Conservation (phyloP, 495 filamentous ascomycete genomes). For the Cenococcum geophilum region DNA sequence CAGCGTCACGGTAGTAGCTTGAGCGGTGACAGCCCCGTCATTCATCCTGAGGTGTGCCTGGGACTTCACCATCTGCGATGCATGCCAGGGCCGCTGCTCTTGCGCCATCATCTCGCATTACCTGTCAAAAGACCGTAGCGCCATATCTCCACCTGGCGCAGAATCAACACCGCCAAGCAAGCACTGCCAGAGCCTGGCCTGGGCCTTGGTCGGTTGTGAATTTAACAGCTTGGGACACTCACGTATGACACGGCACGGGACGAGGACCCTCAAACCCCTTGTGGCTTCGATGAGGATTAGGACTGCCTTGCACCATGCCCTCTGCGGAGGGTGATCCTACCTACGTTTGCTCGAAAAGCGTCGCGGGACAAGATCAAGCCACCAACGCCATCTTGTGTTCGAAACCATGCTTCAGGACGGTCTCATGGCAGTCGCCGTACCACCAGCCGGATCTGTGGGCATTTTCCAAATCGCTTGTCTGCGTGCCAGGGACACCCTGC, state of each 20-base stretch:
- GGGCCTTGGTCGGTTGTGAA: background rate
- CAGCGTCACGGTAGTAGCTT: background rate
- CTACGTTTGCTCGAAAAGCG: background rate
- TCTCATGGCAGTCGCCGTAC: background rate
- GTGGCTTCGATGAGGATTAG: background rate
- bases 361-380: constrained; percentile 2
- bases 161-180: background rate
- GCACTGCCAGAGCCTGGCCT: background rate
- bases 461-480: background rate
- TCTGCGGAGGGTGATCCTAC: background rate
- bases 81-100: background rate
- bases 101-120: constrained; percentile 9
- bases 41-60: background rate
- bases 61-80: background rate
- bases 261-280: background rate
- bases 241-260: background rate
- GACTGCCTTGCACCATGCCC: background rate
- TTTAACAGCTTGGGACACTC: background rate
- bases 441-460: background rate
- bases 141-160: constrained; percentile 2
- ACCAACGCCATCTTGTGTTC: constrained; percentile 8
- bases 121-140: constrained; percentile 5
- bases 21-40: background rate
- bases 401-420: background rate
- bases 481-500: background rate